Base-by-base conservation (phyloP, 148 eudicot genomes). In the Vaccinium corymbosum region DNA sequence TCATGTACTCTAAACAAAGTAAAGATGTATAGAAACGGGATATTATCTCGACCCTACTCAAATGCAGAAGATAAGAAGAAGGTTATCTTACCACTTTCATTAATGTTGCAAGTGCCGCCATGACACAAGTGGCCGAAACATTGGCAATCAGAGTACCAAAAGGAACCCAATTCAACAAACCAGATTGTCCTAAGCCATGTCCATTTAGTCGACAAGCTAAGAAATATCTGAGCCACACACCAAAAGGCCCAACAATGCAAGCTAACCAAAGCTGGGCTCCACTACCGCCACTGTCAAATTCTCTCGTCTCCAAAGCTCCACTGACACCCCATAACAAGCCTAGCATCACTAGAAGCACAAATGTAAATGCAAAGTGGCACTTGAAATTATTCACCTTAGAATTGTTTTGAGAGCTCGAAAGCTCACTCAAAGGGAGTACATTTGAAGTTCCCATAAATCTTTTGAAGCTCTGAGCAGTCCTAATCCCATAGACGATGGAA, bases 171-270 rank as follows among this genome's bases (percentile, higher is more conserved):
- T 90, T 94, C 77, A 89, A 82, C 49, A 20, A 55, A 61, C 89
- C 89, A 12, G 80, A 51, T 81, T 80, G 88, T 38, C 98, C 98
- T 42, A 93, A 29, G 12, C 98, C 98, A 59, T 87, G 90, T 8
- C 97, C 99, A 84, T 96, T 96, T 7, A 93, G 78, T 74, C 97
- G 90, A 19, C 64, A 16, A 51, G 99, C 93, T 81, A 96, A 93
- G 89, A 86, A 93, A 95, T 95, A 96, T 83, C 99, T 90, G 51
- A 87, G 81, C 98, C 99, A 94, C 48, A 94, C 99, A 80, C 98
- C 98, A 6, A 92, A 81, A 9, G 97, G 98, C 48, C 92, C 95
- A 11, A 94, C 95, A 32, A 96, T 57, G 89, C 98, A 94, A 48
- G 88, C 99, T 81, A 96, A 70, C 94, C 95, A 92, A 57, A 96